Conservation (phyloP, 2,329 filamentous ascomycete species). For the Diaporthe ampelina region DNA sequence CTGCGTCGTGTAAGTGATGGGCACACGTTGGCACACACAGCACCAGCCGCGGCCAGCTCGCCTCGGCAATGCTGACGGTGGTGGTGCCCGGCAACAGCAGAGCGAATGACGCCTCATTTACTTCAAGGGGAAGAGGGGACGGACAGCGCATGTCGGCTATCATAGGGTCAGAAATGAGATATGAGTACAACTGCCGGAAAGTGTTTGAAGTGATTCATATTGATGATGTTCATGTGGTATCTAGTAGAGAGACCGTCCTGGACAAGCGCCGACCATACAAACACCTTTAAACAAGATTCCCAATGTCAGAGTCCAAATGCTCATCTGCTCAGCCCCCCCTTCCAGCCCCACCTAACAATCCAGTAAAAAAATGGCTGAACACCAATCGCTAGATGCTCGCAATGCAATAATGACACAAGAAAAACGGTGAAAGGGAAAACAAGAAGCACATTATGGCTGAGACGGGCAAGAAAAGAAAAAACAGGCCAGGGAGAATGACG, state of each 20-base stretch:
- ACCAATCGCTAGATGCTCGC: constrained; percentile 38
- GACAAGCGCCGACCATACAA: constrained; percentile 24
- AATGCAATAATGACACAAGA: constrained; percentile 31
- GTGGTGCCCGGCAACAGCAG: not conserved
- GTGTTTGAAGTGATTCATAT: constrained; percentile 30
- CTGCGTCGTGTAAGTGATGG: not conserved
- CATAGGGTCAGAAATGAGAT: not conserved
- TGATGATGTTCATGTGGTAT: constrained; percentile 28
- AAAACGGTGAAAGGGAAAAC: constrained; percentile 7
- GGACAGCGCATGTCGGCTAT: not conserved
- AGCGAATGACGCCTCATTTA: not conserved
- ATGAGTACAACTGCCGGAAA: not conserved
- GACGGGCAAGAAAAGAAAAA: not conserved
- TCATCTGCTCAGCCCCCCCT: constrained; percentile 30
- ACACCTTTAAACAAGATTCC: constrained; percentile 7
- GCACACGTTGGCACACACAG: not conserved
- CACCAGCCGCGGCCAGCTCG: not conserved
- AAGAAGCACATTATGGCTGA: constrained; percentile 11
- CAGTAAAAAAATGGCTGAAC: constrained; percentile 14
- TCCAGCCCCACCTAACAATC: not conserved
- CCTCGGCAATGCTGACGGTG: constrained; percentile 9
- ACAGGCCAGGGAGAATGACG: constrained; percentile 12
- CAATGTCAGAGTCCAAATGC: constrained; percentile 19
- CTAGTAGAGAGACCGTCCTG: constrained; percentile 26
- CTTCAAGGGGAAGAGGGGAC: not conserved